Conservation (phyloP, 2,329 filamentous ascomycete species). For the Geoglossum cookeanum region DNA sequence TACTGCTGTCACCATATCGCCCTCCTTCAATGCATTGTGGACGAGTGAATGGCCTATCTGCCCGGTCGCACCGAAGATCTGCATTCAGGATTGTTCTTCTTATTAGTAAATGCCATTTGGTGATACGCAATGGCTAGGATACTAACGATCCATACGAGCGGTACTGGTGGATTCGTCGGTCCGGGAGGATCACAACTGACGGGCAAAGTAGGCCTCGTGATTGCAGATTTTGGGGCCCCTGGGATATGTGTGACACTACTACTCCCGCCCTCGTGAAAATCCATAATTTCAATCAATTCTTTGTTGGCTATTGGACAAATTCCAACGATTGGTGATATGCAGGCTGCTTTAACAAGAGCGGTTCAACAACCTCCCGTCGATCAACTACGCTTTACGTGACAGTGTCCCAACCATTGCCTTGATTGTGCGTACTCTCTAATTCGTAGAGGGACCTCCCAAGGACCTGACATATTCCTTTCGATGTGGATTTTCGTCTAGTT, state of each 20-base stretch:
- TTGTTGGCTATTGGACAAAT: background rate
- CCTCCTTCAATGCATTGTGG: conserved; percentile 59
- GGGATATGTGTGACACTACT: background rate
- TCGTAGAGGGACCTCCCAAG: conserved; percentile 7
- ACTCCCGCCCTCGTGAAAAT: background rate
- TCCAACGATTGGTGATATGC: background rate
- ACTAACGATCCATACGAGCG: conserved; percentile 75
- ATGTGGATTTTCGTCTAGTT: conserved; percentile 61
- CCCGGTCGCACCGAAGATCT: conserved; percentile 92
- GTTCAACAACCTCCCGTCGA: background rate
- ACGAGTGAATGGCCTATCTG: conserved; percentile 88
- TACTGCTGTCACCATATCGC: conserved; percentile 71
- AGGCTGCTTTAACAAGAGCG: background rate
- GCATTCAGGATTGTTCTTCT: conserved; percentile 2
- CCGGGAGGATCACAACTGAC: conserved; percentile 72
- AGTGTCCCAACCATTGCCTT: background rate
- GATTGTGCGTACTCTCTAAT: background rate
- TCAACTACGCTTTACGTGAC: background rate
- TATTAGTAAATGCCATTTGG: background rate
- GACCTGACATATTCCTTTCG: conserved; percentile 55
- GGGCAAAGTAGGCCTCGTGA: conserved; percentile 34
- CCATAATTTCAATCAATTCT: background rate
- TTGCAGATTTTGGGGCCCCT: background rate
- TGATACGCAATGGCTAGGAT: background rate
- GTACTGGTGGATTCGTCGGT: conserved; percentile 47